Evolutionary conservation across 2,329 filamentous ascomycete species (phyloP), one percentile per base, ranked within the genome.

Genomic region (Alternaria gansuensis): DNA sequence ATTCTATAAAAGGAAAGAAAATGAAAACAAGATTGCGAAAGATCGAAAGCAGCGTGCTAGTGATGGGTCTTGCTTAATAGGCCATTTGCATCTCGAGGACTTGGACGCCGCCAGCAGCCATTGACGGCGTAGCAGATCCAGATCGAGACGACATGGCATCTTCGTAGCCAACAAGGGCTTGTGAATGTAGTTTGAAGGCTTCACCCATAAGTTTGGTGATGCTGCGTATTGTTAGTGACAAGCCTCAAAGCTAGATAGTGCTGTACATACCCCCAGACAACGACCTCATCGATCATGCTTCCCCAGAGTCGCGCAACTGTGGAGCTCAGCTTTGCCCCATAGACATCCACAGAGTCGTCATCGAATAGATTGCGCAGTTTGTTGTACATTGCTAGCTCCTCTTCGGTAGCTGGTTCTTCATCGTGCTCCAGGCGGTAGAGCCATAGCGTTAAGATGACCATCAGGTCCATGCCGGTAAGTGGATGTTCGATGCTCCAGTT

Each of bases 401-500:
- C 92, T 67, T 91, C 89, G 29, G 88, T 91, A 33, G 92, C 90
- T 26, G 90, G 89, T 82, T 98, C 94, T 66, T 96, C 93, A 83
- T 99, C 95, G 82, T 98, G 93, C 90, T 99, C 95, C 83, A 99
- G 90, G 81, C 93, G 93, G 83, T 97, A 98, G 72, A 99, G 89
- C 95, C 95, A 99, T 68, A 98, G 84, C 73, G 92, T 97, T 70
- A 99, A 89, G 70, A 97, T 95, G 77, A 98, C 95, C 88, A 99
- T 97, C 68, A 98, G 85, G 78, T 99, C 95, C 82, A 99, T 88
- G 63, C 94, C 94, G 75, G 93, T 97, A 58, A 99, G 88, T 51
- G 95, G 93, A 78, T 99, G 94, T 82, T 99, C 95, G 61, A 98
- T 92, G 77, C 94, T 98, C 95, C 95, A 99, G 81, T 98, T 98